Evolutionary conservation across 2,329 filamentous ascomycete genomes (phyloP), one percentile per base, ranked within the genome.

Genomic region (Monosporascus sp.): DNA sequence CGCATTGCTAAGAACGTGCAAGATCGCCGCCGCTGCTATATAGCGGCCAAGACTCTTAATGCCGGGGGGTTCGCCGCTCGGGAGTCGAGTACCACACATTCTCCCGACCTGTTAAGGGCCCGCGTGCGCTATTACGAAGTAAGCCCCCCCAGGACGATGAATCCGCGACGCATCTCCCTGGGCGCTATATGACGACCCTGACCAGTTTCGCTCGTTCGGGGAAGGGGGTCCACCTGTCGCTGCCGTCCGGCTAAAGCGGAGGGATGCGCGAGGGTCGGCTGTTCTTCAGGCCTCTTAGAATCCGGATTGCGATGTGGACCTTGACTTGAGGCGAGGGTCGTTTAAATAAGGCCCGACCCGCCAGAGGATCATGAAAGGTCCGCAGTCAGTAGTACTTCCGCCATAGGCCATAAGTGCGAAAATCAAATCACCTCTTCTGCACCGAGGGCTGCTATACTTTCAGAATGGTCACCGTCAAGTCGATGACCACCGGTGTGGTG

Each of bases 401-500:
- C 22, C 11, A 11, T 6, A 24, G 22, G 41, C 14, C n/a, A 3
- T 3, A 16, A 20, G 41, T 16, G n/a, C 22, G 5, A 20, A 22
- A 20, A 4, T 16, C 3, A 6, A 20, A 44, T 26, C 14, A 26
- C 16, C 41, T 20, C 5, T 46, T 46, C n/a, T 3, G 20, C 11
- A 11, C 20, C 43, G 7, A 31, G 11, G 6, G 20, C 24, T n/a
- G 24, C 3, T 26, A 31, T 31, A 46, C 24, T 50, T 27, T 27
- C 27, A 54, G 47, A 46, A 55, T 55, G 53, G 53, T 55, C 19
- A 52, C 46, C 27, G 20, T 55, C 46, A 37, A 50, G 31, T 48
- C 48, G n/a, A 37, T 49, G 19, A 31, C 52, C 22, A 49, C 45
- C 50, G 35, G 37, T 20, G 31, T 37, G 27, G 43, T 38, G 37